Percentiles rank a stretch among this genome's conserved stretches.
phyloP scores from a whole-genome alignment of 768 basidiomycete species.

The Leccinum incarnatum region DNA sequence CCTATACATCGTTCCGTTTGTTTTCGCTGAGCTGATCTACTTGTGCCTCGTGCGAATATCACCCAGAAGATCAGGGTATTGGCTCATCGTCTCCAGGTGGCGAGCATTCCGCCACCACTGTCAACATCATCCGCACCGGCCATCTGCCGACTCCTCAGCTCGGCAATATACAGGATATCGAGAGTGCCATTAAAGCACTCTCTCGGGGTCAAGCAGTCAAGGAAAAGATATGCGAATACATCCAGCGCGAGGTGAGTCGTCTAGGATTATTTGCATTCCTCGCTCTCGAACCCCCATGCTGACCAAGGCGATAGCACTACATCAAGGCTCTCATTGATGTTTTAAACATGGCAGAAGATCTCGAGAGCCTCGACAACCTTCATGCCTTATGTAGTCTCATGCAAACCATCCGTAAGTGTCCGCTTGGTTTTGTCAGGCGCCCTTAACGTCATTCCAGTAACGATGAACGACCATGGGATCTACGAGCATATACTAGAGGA shows the following conservation, averaged over 20 bases:
- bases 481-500: constrained; percentile 96
- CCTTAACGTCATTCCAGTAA: constrained; percentile 49
- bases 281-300: background rate
- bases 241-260: constrained; percentile 72
- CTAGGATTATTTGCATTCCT: background rate
- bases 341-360: constrained; percentile 85
- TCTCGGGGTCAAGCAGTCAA: constrained; percentile 69
- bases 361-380: constrained; percentile 86
- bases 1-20: constrained; percentile 9
- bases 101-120: constrained; percentile 57
- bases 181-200: constrained; percentile 71
- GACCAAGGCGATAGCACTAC: constrained; percentile 59
- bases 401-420: constrained; percentile 84
- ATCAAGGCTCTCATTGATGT: constrained; percentile 84
- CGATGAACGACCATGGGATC: constrained; percentile 91
- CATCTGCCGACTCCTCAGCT: constrained; percentile 74
- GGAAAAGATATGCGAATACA: constrained; percentile 87
- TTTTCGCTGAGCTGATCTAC: constrained; percentile 17
- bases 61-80: constrained; percentile 44
- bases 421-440: background rate
- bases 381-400: constrained; percentile 90
- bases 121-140: constrained; percentile 65
- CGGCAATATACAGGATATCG: constrained; percentile 77
- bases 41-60: constrained; percentile 12
- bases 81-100: constrained; percentile 64